phyloP scores from a whole-genome alignment of 2,329 filamentous ascomycete species.

The Fusarium drepaniforme region DNA sequence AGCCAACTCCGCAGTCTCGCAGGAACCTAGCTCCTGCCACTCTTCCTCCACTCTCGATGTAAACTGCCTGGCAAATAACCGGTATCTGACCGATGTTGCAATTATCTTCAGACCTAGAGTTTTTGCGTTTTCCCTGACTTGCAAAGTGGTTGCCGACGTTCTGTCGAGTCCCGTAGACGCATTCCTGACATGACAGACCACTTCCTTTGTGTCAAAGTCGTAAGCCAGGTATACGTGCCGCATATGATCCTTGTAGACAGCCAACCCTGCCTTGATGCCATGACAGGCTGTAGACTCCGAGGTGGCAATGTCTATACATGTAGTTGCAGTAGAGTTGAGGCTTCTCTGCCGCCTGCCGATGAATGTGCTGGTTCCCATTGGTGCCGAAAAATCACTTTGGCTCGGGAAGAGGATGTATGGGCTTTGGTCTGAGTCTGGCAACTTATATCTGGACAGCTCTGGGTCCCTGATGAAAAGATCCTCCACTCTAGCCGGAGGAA shows the following conservation, averaged over 20 bases:
- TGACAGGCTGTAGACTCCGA: not conserved
- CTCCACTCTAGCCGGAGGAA: not conserved
- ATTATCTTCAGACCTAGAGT: constrained; percentile 3
- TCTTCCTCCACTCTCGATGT: not conserved
- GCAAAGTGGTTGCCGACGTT: not conserved
- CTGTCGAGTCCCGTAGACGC: not conserved
- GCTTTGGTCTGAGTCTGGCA: not conserved
- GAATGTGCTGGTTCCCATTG: constrained; percentile 18
- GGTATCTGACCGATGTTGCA: constrained; percentile 1
- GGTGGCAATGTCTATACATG: not conserved
- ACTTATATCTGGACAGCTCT: constrained; percentile 6
- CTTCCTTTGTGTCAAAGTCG: not conserved
- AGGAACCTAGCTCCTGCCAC: constrained; percentile 18
- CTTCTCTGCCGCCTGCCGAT: constrained; percentile 13
- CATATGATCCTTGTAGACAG: constrained; percentile 24
- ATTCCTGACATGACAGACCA: not conserved
- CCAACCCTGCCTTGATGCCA: constrained; percentile 5
- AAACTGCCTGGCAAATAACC: not conserved
- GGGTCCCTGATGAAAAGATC: constrained; percentile 17
- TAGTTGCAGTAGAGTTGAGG: constrained; percentile 11
- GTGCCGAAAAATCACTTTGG: not conserved
- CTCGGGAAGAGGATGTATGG: not conserved
- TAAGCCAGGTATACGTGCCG: constrained; percentile 12
- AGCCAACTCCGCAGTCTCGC: not conserved
- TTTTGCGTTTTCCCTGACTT: not conserved